These are phyloP conservation scores for Sphaerulina vaccinii DNA, from an alignment of 2,329 filamentous ascomycete genomes.

Conservation along the genomic window DNA sequence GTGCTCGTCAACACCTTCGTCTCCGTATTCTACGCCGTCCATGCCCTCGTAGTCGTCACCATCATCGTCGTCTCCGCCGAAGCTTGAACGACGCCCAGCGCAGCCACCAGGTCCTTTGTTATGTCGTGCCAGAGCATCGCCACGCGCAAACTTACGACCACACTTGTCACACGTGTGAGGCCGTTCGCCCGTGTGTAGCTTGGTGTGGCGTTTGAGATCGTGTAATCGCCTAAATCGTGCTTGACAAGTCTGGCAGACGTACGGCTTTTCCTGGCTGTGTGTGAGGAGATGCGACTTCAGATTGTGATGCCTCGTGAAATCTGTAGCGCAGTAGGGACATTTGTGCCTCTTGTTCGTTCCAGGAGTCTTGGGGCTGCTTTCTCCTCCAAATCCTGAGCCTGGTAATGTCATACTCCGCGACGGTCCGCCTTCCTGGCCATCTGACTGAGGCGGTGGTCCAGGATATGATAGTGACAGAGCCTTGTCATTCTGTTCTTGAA, in stretches of 20 bases:
- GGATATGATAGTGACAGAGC: constrained; percentile 65
- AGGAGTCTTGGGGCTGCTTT: constrained; percentile 64
- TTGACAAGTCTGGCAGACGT: constrained; percentile 88
- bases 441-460: constrained; percentile 50
- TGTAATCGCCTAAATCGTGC: constrained; percentile 90
- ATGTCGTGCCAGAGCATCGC: constrained; percentile 90
- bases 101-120: constrained; percentile 95
- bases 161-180: constrained; percentile 95
- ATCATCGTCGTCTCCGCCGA: constrained; percentile 72
- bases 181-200: constrained; percentile 93
- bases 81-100: constrained; percentile 85
- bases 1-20: constrained; percentile 58
- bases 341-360: constrained; percentile 78
- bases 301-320: constrained; percentile 96
- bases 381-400: constrained; percentile 48
- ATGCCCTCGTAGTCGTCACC: constrained; percentile 52
- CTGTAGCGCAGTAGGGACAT: constrained; percentile 92
- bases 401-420: constrained; percentile 59
- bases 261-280: constrained; percentile 97
- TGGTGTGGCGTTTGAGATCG: constrained; percentile 92
- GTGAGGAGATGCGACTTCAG: constrained; percentile 96
- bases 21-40: constrained; percentile 65
- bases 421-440: constrained; percentile 53
- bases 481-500: constrained; percentile 46
- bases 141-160: constrained; percentile 88